phyloP scores from a whole-genome alignment of 306 rosid genomes.

The Dryas octopetala region DNA sequence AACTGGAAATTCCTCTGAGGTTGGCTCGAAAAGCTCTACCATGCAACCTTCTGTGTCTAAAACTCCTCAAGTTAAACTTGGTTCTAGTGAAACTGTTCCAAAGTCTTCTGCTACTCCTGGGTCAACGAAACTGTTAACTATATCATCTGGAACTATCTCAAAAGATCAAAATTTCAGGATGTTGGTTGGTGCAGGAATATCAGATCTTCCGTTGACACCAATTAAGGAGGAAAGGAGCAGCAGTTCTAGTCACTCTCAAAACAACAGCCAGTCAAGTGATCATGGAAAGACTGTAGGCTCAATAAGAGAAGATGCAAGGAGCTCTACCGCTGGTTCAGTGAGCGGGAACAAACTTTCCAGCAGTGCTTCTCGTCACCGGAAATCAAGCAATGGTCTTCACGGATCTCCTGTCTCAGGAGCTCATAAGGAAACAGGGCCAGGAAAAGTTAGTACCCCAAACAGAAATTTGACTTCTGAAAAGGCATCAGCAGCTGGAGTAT shows the following conservation, averaged over 20 bases:
- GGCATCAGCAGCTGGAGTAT: conserved; percentile 20
- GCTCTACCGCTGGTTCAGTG: conserved; percentile 66
- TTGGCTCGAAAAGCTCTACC: conserved; percentile 56
- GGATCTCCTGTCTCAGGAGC: conserved; percentile 44
- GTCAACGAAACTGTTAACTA: conserved; percentile 38
- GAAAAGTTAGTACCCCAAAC: conserved; percentile 45
- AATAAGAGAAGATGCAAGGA: conserved; percentile 68
- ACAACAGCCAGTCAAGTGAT: conserved; percentile 80
- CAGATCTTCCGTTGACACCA: conserved; percentile 58
- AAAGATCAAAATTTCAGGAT: conserved; percentile 50
- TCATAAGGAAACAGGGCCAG: conserved; percentile 52
- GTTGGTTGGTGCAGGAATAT: conserved; percentile 41
- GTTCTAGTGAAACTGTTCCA: conserved; percentile 47
- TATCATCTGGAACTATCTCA: conserved; percentile 34
- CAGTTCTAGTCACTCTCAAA: conserved; percentile 85
- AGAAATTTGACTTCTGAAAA: conserved; percentile 49
- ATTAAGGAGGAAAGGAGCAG: conserved; percentile 85
- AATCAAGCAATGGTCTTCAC: conserved; percentile 55
- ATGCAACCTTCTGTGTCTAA: conserved; percentile 55
- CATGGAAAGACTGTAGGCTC: conserved; percentile 64
- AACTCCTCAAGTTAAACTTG: conserved; percentile 49
- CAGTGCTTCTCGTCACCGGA: conserved; percentile 64
- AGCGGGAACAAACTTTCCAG: conserved; percentile 59
- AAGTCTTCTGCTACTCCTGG: conserved; percentile 54
- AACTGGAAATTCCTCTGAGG: conserved; percentile 57